Percentiles rank a stretch among this genome's conserved stretches.
phyloP scores from a whole-genome alignment of 148 eudicot genomes.

The Silene latifolia region DNA sequence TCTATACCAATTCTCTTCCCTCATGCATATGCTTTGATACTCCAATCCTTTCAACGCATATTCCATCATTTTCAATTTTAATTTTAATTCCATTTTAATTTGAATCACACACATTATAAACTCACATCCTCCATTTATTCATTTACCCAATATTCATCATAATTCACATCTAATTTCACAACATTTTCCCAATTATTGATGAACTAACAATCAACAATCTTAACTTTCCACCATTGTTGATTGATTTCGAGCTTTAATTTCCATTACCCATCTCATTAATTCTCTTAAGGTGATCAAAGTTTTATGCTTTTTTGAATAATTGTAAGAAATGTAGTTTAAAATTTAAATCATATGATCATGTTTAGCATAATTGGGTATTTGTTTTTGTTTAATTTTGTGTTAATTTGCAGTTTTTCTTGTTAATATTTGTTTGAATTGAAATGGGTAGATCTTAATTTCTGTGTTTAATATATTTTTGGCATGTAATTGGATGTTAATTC shows the following conservation, averaged over 20 bases:
- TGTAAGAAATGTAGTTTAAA: background rate
- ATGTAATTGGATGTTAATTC: background rate
- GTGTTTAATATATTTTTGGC: conserved; percentile 2
- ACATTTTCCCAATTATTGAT: background rate
- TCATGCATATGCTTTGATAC: background rate
- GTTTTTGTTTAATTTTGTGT: background rate
- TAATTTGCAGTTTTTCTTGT: background rate
- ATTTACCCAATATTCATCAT: background rate
- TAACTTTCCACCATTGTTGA: background rate
- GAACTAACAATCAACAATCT: background rate
- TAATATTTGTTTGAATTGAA: conserved; percentile 14
- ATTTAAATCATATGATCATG: background rate
- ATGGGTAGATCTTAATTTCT: conserved; percentile 12
- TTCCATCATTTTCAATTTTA: background rate
- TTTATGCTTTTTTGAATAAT: background rate
- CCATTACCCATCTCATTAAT: background rate
- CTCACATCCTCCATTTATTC: background rate
- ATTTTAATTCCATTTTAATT: no score
- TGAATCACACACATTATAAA: background rate
- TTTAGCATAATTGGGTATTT: no score
- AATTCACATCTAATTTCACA: no score
- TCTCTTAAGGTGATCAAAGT: background rate
- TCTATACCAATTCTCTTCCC: background rate
- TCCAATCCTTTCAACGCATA: background rate
- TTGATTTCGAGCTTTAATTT: background rate